A percentile compares a stretch with the other conserved stretches of the same genome.
Conservation (phyloP, 1,284 basidiomycete genomes). For the Puccinia novopanici region DNA sequence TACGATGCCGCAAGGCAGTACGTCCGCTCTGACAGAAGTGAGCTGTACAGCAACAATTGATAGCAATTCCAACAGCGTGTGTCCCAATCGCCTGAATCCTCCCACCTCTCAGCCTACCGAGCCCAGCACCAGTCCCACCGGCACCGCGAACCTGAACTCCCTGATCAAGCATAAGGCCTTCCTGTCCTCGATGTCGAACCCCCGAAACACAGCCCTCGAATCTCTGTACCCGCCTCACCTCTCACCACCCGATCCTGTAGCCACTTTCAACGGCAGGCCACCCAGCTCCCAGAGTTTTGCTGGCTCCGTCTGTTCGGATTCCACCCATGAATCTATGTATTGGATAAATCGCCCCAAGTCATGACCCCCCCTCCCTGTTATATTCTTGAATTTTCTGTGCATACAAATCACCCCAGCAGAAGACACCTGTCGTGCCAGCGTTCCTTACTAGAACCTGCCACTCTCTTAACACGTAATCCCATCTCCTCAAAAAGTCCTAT, state of each 20-base stretch:
- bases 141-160: conserved; percentile 14
- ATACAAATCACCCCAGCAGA: neutral
- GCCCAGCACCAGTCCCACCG: neutral
- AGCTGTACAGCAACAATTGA: conserved; percentile 33
- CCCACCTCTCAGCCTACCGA: conserved; percentile 14
- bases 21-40: conserved; percentile 19
- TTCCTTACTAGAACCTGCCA: no score
- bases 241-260: conserved; percentile 6
- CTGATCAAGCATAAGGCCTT: conserved; percentile 30
- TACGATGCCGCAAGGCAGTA: conserved; percentile 14
- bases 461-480: neutral
- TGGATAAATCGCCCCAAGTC: conserved; percentile 25
- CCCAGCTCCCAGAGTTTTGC: conserved; percentile 11
- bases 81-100: neutral
- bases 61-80: conserved; percentile 21
- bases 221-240: neutral
- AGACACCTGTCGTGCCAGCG: no score
- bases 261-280: neutral
- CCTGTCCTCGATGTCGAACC: conserved; percentile 7
- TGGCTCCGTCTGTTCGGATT: conserved; percentile 3
- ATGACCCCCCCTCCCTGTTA: neutral
- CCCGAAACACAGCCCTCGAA: neutral
- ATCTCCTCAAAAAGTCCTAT: neutral
- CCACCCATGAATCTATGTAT: conserved; percentile 30
- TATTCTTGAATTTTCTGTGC: neutral